Conservation (phyloP, 2,329 filamentous ascomycete genomes). For the Macrophomina pseudophaseolina region DNA sequence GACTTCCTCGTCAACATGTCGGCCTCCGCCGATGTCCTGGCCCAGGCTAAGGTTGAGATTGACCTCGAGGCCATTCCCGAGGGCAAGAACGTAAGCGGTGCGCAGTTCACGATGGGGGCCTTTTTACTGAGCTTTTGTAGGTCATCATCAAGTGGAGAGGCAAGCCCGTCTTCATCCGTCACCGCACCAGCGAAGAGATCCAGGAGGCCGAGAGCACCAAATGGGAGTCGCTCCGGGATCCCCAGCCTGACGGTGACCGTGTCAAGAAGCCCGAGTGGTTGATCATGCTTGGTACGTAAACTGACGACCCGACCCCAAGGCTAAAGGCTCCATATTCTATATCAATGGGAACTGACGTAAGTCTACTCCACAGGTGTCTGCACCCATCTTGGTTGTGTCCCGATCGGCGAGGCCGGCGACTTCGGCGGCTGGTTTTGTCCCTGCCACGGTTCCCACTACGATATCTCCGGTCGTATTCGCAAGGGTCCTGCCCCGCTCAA, state of each 20-base stretch:
- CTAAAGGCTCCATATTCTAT: background rate
- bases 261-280: constrained; percentile 99
- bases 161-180: constrained; percentile 99
- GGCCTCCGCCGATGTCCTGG: constrained; percentile 95
- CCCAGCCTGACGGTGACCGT: constrained; percentile 87
- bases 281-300: constrained; percentile 84
- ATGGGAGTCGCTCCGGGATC: constrained; percentile 83
- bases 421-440: constrained; percentile 99
- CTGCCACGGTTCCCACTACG: constrained; percentile 99
- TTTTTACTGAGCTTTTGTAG: constrained; percentile 49
- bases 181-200: constrained; percentile 93
- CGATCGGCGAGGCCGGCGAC: constrained; percentile 97
- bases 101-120: constrained; percentile 29
- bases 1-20: constrained; percentile 99
- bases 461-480: constrained; percentile 97
- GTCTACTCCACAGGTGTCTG: constrained; percentile 73
- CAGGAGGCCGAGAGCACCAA: constrained; percentile 90
- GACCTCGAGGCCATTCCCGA: constrained; percentile 91
- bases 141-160: constrained; percentile 99
- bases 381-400: constrained; percentile 98
- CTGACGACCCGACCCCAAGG: constrained; percentile 4
- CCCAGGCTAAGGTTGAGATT: constrained; percentile 99
- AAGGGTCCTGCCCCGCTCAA: constrained; percentile 97
- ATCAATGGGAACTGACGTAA: constrained; percentile 32
- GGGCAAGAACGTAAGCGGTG: constrained; percentile 90